Evolutionary conservation across 2,329 filamentous ascomycete genomes (phyloP), one percentile per base, ranked within the genome.

Genomic region (Bipolaris bicolor): DNA sequence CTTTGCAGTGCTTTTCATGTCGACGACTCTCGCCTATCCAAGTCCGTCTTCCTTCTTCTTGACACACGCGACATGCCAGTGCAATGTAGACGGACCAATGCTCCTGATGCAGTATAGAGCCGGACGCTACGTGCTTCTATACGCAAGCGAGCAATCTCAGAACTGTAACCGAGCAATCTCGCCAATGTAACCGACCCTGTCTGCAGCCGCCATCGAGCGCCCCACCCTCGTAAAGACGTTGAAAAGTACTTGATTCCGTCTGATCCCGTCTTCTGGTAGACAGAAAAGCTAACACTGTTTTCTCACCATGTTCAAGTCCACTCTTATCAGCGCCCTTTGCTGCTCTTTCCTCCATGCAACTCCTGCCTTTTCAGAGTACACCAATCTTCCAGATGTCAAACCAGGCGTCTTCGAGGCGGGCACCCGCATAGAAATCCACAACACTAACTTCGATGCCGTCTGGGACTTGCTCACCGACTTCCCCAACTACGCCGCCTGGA

Each of bases 381-480:
- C 65, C 43, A 74, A 74, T 47, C 66, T 74, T 16, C 70, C 72
- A 2, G 52, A 61, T 7, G 61, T 62, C 0, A 46, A 66, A 3
- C 66, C 58, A 15, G 72, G 72, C 36, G 56, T 72, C 33, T 75
- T 75, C 61, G 66, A 61, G 9, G 68, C 64, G n/a, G 62, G 61
- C 52, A 58, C 68, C 9, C 62, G 68, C 46, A 62, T 67, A 37
- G 66, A 69, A 37, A 73, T 74, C n/a, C 22, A 49, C 43, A 54
- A 61, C 20, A 61, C 61, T 37, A 70, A 60, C 22, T 54, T 60
- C 11, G 34, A 49, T 26, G 63, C 67, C 10, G 64, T 65, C 37
- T 75, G 69, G 69, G 49, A 63, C n/a, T 60, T 65, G 6, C 66
- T 73, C 29, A 70, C 63, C 16, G 55, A 73, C 46, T 72, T 73